These are phyloP conservation scores for Malassezia pachydermatis DNA, from an alignment of 1,284 basidiomycete species.

Conservation along the genomic window DNA sequence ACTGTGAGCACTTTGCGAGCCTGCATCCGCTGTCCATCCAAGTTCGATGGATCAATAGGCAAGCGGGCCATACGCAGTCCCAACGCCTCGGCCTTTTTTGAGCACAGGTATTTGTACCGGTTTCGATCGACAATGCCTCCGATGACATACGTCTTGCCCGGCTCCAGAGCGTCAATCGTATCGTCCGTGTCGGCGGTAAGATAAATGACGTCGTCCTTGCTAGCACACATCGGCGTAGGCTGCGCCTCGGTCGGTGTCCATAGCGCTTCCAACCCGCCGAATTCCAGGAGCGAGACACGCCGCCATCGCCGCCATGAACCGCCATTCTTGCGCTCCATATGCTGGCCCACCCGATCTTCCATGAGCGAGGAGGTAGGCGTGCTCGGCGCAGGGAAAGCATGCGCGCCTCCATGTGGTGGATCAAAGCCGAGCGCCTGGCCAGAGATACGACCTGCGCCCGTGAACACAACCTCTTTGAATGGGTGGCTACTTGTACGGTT, in stretches of 20 bases:
- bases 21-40: constrained; percentile 51
- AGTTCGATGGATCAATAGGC: constrained; percentile 57
- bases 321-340: constrained; percentile 66
- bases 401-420: constrained; percentile 5
- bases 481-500: constrained; percentile 66
- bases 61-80: constrained; percentile 75
- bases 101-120: constrained; percentile 78
- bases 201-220: constrained; percentile 55
- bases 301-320: constrained; percentile 69
- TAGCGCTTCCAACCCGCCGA: constrained; percentile 46
- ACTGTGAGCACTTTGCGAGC: constrained; percentile 94
- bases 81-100: constrained; percentile 68
- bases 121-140: constrained; percentile 95
- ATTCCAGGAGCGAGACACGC: constrained; percentile 68
- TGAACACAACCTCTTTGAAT: constrained; percentile 64
- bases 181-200: constrained; percentile 87
- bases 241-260: not conserved
- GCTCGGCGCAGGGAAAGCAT: constrained; percentile 4
- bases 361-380: constrained; percentile 17
- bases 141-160: constrained; percentile 83
- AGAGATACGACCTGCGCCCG: constrained; percentile 54
- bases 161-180: constrained; percentile 66
- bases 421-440: constrained; percentile 6
- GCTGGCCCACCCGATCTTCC: constrained; percentile 58
- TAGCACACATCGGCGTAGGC: constrained; percentile 3